Base-by-base conservation (phyloP, 331 rosid genomes). In the Pyrus hybrid region DNA sequence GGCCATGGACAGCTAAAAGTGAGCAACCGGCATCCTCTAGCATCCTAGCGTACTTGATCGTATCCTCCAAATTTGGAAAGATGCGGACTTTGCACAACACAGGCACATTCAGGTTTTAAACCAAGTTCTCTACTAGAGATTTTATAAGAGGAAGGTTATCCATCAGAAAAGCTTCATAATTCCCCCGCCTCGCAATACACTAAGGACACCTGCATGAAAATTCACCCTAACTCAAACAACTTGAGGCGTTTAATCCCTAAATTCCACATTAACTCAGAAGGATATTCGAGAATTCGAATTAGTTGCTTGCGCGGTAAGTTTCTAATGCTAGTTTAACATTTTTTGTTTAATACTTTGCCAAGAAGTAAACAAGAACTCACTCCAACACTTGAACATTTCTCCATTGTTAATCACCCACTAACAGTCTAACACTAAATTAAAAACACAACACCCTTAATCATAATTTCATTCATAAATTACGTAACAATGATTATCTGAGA, bases 11-110 rank as follows among this genome's bases (percentile, higher is more conserved):
- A 10, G 97, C 97, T 71, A 89, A 83, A 74, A 94, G 96, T 20
- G 87, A 90, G 79, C 97, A 94, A n/a, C 99, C 97, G n/a, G 97
- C 97, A 77, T 92, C 97, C 78, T 92, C 96, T 54, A 94, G 90
- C 97, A 92, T 94, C 89, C 76, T 85, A 45, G 96, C 97, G 80
- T 92, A 94, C 30, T 76, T 85, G 69, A 94, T 66, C 2, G 99
- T 94, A 80, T 90, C 96, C 73, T 92, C 86, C 67, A 94, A 80
- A 49, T 94, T 71, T 1, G 99, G 97, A 77, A 94, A 94, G 75
- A 92, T 80, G 13, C 97, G 87, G 76, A 94, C 92, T 81, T 94
- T 94, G 89, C 99, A 94, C 1, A 93, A 94, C 61, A 94, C 97
- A 8, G 97, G 97, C 70, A 92, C 92, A 66, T 86, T 69, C 57